Conservation (phyloP, 2,329 filamentous ascomycete species). For the Sporothrix dimorphospora region DNA sequence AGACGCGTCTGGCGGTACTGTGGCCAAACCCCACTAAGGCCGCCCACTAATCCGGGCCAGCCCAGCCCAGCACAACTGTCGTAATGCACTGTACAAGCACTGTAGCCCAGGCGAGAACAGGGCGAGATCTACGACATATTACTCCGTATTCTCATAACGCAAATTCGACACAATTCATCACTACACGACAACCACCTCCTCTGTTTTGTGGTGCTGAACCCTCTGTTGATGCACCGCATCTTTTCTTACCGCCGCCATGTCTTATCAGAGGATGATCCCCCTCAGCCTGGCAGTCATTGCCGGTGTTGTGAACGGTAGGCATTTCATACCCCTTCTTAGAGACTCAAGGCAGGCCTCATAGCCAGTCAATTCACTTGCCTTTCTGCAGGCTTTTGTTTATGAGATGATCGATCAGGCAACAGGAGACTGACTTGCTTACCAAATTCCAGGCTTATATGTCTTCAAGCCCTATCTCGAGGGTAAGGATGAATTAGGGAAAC, state of each 20-base stretch:
- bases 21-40: slow-evolving; percentile 15
- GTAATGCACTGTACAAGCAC: background rate
- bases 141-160: background rate
- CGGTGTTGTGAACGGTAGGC: slow-evolving; percentile 42
- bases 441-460: slow-evolving; percentile 31
- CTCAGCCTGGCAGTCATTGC: slow-evolving; percentile 39
- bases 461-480: slow-evolving; percentile 31
- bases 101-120: background rate
- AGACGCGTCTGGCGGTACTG: slow-evolving; percentile 27
- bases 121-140: no score
- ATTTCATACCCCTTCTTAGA: background rate
- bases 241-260: slow-evolving; percentile 30
- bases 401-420: background rate
- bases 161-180: background rate
- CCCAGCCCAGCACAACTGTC: slow-evolving; percentile 4
- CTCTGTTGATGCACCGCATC: background rate
- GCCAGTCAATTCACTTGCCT: background rate
- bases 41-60: background rate
- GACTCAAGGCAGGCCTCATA: background rate
- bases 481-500: slow-evolving; percentile 1
- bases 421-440: background rate
- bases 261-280: slow-evolving; percentile 31
- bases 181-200: background rate
- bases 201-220: background rate
- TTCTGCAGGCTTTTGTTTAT: background rate